Evolutionary conservation across 176 grass and related monocot species (phyloP), one percentile per base, ranked within the genome.

Genomic region (Miscanthus lutarioriparius): DNA sequence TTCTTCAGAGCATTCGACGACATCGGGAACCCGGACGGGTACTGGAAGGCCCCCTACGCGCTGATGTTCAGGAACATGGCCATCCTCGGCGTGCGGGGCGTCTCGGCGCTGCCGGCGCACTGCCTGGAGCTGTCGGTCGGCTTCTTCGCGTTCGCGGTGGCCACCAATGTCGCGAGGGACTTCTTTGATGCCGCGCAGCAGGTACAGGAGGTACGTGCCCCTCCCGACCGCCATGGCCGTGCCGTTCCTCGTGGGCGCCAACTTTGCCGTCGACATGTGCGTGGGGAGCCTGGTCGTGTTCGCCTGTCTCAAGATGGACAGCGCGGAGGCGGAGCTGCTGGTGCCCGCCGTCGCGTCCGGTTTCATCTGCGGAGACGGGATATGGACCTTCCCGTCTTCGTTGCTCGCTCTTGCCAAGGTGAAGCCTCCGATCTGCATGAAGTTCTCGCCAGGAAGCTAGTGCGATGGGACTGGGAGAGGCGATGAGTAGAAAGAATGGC

Each of bases 51-150:
- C 1, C 95, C 95, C 0, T 97, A 94, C 48, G 95, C 92, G 25
- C 82, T 97, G 70, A 93, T 97, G 19, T 97, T 70, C 80, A 75
- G 92, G 16, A 95, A 95, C 82, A 95, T 97, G 92, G 95, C 92
- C 0, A 80, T 97, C 76, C 91, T 97, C 1, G 92, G 92, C 3
- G 89, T 93, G 2, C 84, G 88, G 78, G 95, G 95, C 59, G 90
- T 97, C 67, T 89, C 95, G 11, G 88, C 95, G 5, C 79, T 97
- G 6, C 95, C 92, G 12, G 6, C 13, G 45, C 13, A 48, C 48
- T 51, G 48, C 48, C 48, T 51, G 5, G 48, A 51, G 48, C 48
- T 51, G 16, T 51, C 48, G 48, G 48, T 5, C 15, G 48, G 48
- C 48, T 19, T 51, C 48, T 51, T 51, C 16, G 48, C 48, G 48